Conservation (phyloP, 1,284 basidiomycete species). For the Rhodotorula sp. region DNA sequence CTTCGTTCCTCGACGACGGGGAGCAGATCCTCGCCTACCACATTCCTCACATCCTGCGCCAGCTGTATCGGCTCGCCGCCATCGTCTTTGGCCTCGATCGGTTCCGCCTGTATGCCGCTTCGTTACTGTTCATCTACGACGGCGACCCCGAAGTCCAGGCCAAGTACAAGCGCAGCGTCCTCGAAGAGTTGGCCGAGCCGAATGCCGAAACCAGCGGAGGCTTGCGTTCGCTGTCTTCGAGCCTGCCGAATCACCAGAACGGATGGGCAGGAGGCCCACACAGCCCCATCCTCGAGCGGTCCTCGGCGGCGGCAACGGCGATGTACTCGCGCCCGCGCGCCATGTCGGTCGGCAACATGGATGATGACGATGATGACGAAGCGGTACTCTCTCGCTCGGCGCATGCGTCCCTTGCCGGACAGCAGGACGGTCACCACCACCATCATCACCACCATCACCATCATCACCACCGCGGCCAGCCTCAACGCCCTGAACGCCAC, state of each 20-base stretch:
- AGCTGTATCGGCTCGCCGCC: conserved; percentile 87
- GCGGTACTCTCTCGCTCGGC: neutral
- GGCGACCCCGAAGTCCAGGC: conserved; percentile 82
- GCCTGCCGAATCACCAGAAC: conserved; percentile 25
- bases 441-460: neutral
- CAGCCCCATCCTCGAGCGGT: conserved; percentile 12
- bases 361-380: conserved; percentile 20
- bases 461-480: conserved; percentile 34
- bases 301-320: neutral
- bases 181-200: conserved; percentile 25
- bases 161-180: conserved; percentile 30
- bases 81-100: conserved; percentile 85
- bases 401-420: neutral
- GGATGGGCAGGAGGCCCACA: conserved; percentile 10
- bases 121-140: conserved; percentile 94
- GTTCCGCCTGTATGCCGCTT: conserved; percentile 97
- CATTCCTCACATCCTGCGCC: conserved; percentile 84
- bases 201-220: conserved; percentile 40
- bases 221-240: conserved; percentile 26
- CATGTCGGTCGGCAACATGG: conserved; percentile 21
- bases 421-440: neutral
- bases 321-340: conserved; percentile 13
- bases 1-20: conserved; percentile 82
- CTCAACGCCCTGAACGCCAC: neutral
- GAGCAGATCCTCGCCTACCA: conserved; percentile 80